Evolutionary conservation across 768 basidiomycete genomes (phyloP), one percentile per base, ranked within the genome.

Genomic region (Suillus subluteus): DNA sequence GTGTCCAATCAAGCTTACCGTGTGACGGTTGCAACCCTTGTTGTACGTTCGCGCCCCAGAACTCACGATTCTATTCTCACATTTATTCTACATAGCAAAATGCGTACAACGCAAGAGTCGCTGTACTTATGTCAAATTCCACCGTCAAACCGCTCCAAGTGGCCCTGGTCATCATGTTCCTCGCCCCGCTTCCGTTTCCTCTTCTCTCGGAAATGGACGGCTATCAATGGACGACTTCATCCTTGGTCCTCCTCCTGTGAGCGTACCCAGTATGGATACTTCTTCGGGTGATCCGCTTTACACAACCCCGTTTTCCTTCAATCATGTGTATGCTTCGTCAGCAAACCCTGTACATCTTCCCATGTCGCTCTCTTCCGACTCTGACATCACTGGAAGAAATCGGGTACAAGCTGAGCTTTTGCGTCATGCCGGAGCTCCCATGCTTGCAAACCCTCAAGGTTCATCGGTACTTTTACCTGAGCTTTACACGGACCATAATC

Each of bases 21-120:
- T 94, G 92, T 70, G 92, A 94, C 70, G 91, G 92, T 18, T 85
- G 84, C 66, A 91, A 91, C 75, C 92, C 92, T 4, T 94, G 92
- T 71, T 82, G 92, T 92, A 70, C 65, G 88, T 84, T 44, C 52
- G 26, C 37, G 37, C 35, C n/a, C 61, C 43, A 58, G 63, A 58
- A 62, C 59, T 52, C 63, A 48, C 32, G 58, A 55, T 67, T 55
- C 62, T 38, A 26, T 43, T 66, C 65, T 65, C 56, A 65, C 54
- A 54, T 61, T 62, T 63, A 44, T 64, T 13, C 37, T 73, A 4
- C n/a, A 12, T 23, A 92, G 91, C 88, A 18, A 93, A 92, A 84
- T 94, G 92, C 71, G 71, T 86, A 1, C 83, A 89, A 62, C 86
- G 90, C 65, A 92, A 91, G 75, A 83, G 79, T 64, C 83, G 89